phyloP scores from a whole-genome alignment of 2,329 filamentous ascomycete species.

The Stagonosporopsis chrysanthemi region DNA sequence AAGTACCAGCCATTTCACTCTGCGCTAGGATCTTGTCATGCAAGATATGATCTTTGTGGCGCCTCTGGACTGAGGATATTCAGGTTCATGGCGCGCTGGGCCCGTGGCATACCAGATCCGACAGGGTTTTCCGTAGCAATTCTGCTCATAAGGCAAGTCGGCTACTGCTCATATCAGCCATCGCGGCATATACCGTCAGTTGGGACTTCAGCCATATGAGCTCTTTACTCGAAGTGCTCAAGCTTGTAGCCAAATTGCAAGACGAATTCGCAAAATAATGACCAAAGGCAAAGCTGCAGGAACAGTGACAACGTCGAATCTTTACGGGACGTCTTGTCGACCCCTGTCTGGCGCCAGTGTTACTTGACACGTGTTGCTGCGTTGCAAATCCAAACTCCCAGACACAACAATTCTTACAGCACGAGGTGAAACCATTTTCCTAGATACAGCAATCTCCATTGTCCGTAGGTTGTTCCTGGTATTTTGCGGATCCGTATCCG shows the following conservation, averaged over 20 bases:
- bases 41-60: conserved; percentile 18
- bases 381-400: not conserved
- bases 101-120: not conserved
- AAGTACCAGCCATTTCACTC: not conserved
- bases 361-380: not conserved
- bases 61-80: conserved; percentile 16
- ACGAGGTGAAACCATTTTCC: not conserved
- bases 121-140: not conserved
- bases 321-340: not conserved
- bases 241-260: not conserved
- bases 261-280: not conserved
- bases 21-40: conserved; percentile 18
- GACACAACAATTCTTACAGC: not conserved
- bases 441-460: not conserved
- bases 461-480: not conserved
- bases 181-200: not conserved
- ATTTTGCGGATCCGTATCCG: not conserved
- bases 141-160: not conserved
- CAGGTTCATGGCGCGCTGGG: conserved; percentile 10
- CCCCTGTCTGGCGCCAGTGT: not conserved
- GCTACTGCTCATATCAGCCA: not conserved
- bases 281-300: not conserved
- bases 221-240: not conserved
- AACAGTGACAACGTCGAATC: not conserved
- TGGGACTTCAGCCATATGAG: conserved; percentile 1